A percentile compares a stretch with the other conserved stretches of the same genome.
These are phyloP conservation scores for Apophysomyces trapeziformis DNA, from an alignment of 371 early-diverging fungal species.

Conservation along the genomic window DNA sequence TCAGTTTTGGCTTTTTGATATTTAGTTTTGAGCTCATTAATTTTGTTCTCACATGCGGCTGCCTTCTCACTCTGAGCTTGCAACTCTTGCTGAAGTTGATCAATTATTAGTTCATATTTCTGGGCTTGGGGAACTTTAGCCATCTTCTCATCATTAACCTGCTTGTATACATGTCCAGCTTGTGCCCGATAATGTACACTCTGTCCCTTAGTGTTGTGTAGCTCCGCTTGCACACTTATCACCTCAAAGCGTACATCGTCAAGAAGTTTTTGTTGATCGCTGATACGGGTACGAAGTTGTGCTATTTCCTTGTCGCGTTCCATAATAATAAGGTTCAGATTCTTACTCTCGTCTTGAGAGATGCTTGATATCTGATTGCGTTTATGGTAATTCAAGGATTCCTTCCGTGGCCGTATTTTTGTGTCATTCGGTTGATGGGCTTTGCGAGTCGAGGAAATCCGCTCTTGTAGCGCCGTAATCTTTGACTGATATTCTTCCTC, in stretches of 20 bases:
- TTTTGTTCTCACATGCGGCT: conserved; percentile 2
- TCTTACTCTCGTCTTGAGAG: background rate
- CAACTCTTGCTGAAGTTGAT: background rate
- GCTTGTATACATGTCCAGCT: background rate
- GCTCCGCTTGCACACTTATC: background rate
- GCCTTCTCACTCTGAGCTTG: background rate
- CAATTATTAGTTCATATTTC: background rate
- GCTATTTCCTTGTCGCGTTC: background rate
- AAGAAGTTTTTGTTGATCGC: background rate
- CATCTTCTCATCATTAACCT: background rate
- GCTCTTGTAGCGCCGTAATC: background rate
- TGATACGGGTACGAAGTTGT: background rate
- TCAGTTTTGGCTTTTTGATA: background rate
- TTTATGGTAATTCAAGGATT: too few relatives aligned
- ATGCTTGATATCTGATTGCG: too few relatives aligned
- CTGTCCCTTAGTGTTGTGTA: background rate
- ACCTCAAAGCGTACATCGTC: background rate
- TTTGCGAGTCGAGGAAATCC: background rate
- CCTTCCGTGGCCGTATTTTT: too few relatives aligned
- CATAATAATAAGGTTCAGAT: background rate
- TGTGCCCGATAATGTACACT: background rate
- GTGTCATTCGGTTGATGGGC: too few relatives aligned
- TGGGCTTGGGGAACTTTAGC: too few relatives aligned
- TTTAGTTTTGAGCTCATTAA: background rate
- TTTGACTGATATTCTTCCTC: background rate